Evolutionary conservation across 1,139 yeast genomes (phyloP).

Genomic region (Pichia inconspicua): DNA sequence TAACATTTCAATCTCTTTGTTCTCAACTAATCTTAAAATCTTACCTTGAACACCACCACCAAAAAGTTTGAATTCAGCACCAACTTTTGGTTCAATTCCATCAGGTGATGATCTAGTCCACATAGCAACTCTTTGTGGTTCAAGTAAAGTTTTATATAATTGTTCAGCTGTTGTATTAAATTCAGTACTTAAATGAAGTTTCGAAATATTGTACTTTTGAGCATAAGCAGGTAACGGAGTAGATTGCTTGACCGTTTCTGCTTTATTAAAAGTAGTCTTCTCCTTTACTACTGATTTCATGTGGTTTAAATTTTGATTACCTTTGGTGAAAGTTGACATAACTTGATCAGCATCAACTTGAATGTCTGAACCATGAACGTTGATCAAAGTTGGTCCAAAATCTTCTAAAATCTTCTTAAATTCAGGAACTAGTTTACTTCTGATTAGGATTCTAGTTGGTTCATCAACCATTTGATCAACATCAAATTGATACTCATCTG

Average conservation of each 20-base stretch:
- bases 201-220: conserved; percentile 71
- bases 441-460: conserved; percentile 44
- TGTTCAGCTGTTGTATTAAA: conserved; percentile 88
- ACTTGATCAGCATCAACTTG: conserved; percentile 60
- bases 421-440: conserved; percentile 58
- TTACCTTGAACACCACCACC: conserved; percentile 86
- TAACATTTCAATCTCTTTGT: conserved; percentile 54
- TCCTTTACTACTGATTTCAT: conserved; percentile 25
- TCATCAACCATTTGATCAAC: conserved; percentile 51
- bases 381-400: conserved; percentile 74
- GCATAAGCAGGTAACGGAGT: conserved; percentile 14
- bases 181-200: conserved; percentile 66
- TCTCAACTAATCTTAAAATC: conserved; percentile 49
- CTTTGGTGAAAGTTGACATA: conserved; percentile 57
- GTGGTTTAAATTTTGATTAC: conserved; percentile 41
- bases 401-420: conserved; percentile 50
- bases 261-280: conserved; percentile 23
- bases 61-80: conserved; percentile 61
- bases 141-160: conserved; percentile 66
- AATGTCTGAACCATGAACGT: conserved; percentile 74
- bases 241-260: conserved; percentile 4
- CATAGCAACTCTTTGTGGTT: conserved; percentile 69
- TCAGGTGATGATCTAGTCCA: conserved; percentile 81
- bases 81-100: conserved; percentile 51
- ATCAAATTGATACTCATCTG: conserved; percentile 77